phyloP scores from a whole-genome alignment of 768 basidiomycete species.

The Boletellus emodensis region DNA sequence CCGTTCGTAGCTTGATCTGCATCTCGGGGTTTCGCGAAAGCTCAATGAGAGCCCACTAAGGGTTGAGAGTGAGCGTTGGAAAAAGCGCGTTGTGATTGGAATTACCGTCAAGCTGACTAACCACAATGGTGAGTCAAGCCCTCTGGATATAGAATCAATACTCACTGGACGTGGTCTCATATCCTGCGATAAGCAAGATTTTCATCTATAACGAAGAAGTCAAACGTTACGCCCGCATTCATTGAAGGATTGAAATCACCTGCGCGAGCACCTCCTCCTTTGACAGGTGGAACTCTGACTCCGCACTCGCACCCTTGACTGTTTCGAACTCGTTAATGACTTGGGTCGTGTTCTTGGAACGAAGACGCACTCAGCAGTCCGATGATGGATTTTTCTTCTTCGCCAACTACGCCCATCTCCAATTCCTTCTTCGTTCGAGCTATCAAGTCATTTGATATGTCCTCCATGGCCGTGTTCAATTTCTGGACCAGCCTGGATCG shows the following conservation, averaged over 20 bases:
- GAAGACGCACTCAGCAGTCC: conserved; percentile 21
- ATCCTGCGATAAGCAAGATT: conserved; percentile 18
- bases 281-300: conserved; percentile 24
- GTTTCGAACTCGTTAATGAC: not conserved
- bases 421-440: conserved; percentile 34
- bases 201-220: conserved; percentile 15
- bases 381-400: conserved; percentile 26
- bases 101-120: conserved; percentile 22
- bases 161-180: conserved; percentile 24
- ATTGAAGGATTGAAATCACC: conserved; percentile 2
- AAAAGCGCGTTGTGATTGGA: not conserved
- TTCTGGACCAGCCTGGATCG: conserved; percentile 28
- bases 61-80: not conserved
- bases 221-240: not conserved
- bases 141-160: not conserved
- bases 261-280: conserved; percentile 27
- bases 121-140: not conserved
- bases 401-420: conserved; percentile 18
- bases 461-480: conserved; percentile 34
- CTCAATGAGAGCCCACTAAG: conserved; percentile 57
- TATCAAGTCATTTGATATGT: conserved; percentile 40
- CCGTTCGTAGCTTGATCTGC: conserved; percentile 48
- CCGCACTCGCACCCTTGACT: conserved; percentile 37
- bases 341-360: conserved; percentile 3
- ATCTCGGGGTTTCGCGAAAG: conserved; percentile 42